Base-by-base conservation (phyloP, 768 basidiomycete species). In the Pulveroboletus frians region DNA sequence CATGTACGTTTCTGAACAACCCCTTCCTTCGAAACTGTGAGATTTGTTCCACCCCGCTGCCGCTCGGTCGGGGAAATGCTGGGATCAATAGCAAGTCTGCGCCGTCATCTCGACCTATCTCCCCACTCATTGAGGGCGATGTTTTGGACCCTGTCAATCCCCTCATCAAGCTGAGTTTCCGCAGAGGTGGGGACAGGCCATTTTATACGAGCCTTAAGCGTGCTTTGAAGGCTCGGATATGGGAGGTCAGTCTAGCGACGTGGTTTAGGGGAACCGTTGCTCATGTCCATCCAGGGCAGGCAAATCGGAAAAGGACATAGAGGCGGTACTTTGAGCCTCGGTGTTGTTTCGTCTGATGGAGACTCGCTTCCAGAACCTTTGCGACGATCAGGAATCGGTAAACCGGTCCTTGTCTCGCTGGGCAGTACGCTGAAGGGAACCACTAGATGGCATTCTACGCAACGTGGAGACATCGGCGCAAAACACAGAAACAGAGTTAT, bases 1-100 rank as follows among this genome's bases (percentile, higher is more conserved):
- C 83, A 1, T 99, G 96, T 64, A 98, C 95, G 1, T 99, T 94
- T 64, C 72, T 94, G 11, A 99, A 99, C 67, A 84, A 88, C 52
- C 81, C 81, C 0, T 84, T 79, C 1, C 72, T 93, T 47, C 67
- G 67, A 0, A 64, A 70, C 8, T 98, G 95, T 70, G 95, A 97
- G 66, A 86, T 98, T 3, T 98, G 95, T 63, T 76, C 75, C 5
- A 85, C 91, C 4, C 71, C 79, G 0, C 71, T 97, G 9, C 83
- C 81, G 26, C 58, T 50, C 15, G 41, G 51, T 4, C 36, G 54
- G 17, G 46, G 62, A 26, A 35, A 41, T 9, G 40, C 55, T 46
- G 61, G 50, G 26, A 62, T 63, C 2, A 60, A 61, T 21, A 72
- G 76, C 56, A 80, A 77, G 55, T 87, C 84, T 5, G 84, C 79